Percentiles rank a stretch among this genome's conserved stretches.
Conservation (phyloP, 352 stramenopile genomes). For the Phytophthora melonis region DNA sequence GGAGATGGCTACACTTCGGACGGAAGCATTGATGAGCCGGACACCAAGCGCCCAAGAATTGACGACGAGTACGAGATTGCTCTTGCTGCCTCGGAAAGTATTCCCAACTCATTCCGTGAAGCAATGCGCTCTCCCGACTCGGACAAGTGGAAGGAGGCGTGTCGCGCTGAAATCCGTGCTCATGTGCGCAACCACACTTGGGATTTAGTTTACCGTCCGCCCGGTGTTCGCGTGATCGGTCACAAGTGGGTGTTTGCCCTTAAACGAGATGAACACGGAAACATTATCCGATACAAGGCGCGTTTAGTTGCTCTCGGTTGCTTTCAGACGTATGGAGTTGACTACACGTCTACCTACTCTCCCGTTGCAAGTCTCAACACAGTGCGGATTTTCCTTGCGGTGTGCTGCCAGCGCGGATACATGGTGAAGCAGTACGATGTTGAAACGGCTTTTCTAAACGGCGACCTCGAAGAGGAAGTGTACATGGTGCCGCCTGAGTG, state of each 20-base stretch:
- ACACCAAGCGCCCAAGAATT: background rate
- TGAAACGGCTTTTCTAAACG: constrained; percentile 33
- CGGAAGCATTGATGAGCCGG: background rate
- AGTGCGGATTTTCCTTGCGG: background rate
- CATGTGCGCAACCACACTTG: background rate
- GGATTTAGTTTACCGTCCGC: background rate
- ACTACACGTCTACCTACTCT: background rate
- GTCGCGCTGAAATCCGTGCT: background rate
- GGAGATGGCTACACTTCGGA: background rate
- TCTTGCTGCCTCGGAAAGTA: background rate
- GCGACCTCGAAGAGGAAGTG: constrained; percentile 33
- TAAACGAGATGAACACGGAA: background rate
- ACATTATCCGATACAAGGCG: background rate
- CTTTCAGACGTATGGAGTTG: background rate
- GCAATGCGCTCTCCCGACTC: background rate
- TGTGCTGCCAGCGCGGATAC: background rate
- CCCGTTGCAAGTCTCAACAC: background rate
- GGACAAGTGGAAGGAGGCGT: background rate
- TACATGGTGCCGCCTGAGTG: constrained; percentile 30
- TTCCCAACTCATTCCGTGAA: background rate
- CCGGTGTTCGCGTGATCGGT: background rate
- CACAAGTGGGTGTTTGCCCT: background rate
- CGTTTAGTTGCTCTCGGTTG: background rate
- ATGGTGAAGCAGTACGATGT: background rate
- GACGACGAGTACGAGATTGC: background rate